A percentile compares a stretch with the other conserved stretches of the same genome.
These are phyloP conservation scores for Kwoniella europaea DNA, from an alignment of 768 basidiomycete genomes.

Conservation along the genomic window DNA sequence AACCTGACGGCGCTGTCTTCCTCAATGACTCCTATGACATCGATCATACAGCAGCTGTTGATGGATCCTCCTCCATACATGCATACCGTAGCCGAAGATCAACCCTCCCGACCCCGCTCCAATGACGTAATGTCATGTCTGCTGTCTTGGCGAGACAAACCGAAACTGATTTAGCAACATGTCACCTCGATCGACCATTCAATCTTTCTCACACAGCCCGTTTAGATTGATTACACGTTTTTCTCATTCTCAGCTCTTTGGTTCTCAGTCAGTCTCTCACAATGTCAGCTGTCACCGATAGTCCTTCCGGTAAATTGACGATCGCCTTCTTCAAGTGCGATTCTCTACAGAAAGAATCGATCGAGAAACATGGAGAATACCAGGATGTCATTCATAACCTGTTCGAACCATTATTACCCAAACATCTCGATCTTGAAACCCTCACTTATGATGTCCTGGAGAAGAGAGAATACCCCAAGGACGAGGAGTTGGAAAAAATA, in stretches of 20 bases:
- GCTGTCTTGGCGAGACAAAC: conserved; percentile 1
- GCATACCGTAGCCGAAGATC: background rate
- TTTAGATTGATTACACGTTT: no score
- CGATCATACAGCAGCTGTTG: background rate
- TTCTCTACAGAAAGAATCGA: conserved; percentile 32
- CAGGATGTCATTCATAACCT: conserved; percentile 48
- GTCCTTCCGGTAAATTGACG: conserved; percentile 29
- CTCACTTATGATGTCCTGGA: conserved; percentile 41
- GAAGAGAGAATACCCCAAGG: conserved; percentile 43
- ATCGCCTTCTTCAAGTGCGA: conserved; percentile 48
- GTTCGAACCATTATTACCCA: conserved; percentile 40
- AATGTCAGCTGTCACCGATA: conserved; percentile 12
- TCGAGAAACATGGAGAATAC: conserved; percentile 41
- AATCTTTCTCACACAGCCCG: background rate
- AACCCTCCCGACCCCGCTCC: background rate
- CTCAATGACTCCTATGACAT: no score
- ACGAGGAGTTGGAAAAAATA: conserved; percentile 36
- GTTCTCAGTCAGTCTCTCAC: background rate
- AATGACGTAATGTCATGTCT: conserved; percentile 3
- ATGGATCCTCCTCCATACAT: background rate
- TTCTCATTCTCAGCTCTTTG: background rate
- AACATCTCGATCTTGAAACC: conserved; percentile 35
- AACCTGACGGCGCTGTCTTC: no score
- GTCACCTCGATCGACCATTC: background rate
- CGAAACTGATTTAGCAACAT: background rate